Conservation (phyloP, 768 basidiomycete species). For the Collybiopsis confluens region DNA sequence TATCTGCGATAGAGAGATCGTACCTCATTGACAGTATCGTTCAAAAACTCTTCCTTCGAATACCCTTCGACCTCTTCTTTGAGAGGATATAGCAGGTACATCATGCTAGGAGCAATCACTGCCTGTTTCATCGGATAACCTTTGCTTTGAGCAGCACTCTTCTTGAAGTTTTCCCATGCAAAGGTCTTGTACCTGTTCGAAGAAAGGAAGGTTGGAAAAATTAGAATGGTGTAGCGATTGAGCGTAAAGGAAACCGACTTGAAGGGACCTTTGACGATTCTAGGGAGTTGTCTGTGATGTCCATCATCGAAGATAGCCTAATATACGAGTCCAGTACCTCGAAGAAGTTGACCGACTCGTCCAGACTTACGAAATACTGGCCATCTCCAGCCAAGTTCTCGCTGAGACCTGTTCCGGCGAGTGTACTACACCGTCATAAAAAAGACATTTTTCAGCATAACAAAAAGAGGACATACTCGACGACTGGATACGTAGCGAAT, state of each 20-base stretch:
- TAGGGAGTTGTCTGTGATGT: constrained; percentile 1
- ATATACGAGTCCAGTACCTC: no score
- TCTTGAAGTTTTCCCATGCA: constrained; percentile 5
- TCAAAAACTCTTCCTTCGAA: background rate
- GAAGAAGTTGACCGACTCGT: no score
- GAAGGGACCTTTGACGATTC: constrained; percentile 4
- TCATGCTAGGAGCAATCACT: constrained; percentile 4
- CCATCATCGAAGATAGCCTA: constrained; percentile 6
- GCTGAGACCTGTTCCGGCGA: background rate
- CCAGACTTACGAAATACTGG: constrained; percentile 5
- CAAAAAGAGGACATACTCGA: background rate
- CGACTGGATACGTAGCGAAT: constrained; percentile 4
- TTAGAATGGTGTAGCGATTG: background rate
- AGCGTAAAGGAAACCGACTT: background rate
- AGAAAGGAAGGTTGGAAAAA: no score
- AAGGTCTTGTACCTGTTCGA: constrained; percentile 3
- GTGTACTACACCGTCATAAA: background rate
- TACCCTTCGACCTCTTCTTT: background rate
- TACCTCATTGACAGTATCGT: constrained; percentile 5
- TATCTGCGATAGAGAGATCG: background rate
- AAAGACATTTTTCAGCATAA: background rate
- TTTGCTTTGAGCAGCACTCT: background rate
- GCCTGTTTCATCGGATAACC: constrained; percentile 7
- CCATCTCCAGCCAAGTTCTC: background rate
- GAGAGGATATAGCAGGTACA: constrained; percentile 7